A percentile compares a stretch with the other conserved stretches of the same genome.
Conservation (phyloP, 2,329 filamentous ascomycete genomes). For the Chaetomiaceae sp. region DNA sequence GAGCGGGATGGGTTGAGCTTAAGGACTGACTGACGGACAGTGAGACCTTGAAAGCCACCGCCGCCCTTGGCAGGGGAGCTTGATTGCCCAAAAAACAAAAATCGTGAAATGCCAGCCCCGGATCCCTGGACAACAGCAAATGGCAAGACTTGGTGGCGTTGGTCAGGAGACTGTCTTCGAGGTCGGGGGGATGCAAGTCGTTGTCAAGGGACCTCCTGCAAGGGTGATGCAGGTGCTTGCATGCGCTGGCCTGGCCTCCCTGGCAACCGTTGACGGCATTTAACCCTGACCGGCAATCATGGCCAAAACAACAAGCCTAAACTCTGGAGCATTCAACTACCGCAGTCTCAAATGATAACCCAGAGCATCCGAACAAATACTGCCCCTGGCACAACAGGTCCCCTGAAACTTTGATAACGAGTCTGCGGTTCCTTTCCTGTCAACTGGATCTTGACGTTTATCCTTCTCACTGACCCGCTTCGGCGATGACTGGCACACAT, state of each 20-base stretch:
- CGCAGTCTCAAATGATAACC: too few relatives aligned
- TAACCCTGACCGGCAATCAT: conserved; percentile 5
- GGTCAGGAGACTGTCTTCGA: background rate
- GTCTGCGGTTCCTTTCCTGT: too few relatives aligned
- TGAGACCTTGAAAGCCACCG: background rate
- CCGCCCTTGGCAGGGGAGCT: conserved; percentile 14
- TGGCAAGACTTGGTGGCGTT: background rate
- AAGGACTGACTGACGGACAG: too few relatives aligned
- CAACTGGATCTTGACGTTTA: too few relatives aligned
- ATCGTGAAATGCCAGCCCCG: conserved; percentile 6
- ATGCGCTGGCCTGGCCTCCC: conserved; percentile 6
- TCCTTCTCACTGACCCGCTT: too few relatives aligned
- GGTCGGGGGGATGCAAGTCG: background rate
- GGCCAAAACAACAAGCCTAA: conserved; percentile 2
- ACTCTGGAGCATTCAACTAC: background rate
- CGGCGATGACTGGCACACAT: too few relatives aligned
- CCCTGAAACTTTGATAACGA: too few relatives aligned
- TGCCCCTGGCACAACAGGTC: too few relatives aligned
- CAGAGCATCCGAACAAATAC: too few relatives aligned
- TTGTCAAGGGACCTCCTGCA: background rate
- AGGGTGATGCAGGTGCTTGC: background rate
- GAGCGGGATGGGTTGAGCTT: conserved; percentile 4
- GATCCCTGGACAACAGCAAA: conserved; percentile 1
- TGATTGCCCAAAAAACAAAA: conserved; percentile 2
- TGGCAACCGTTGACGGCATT: conserved; percentile 15